These are phyloP conservation scores for Pezicula radicicola DNA, from an alignment of 2,329 filamentous ascomycete species.

Conservation along the genomic window DNA sequence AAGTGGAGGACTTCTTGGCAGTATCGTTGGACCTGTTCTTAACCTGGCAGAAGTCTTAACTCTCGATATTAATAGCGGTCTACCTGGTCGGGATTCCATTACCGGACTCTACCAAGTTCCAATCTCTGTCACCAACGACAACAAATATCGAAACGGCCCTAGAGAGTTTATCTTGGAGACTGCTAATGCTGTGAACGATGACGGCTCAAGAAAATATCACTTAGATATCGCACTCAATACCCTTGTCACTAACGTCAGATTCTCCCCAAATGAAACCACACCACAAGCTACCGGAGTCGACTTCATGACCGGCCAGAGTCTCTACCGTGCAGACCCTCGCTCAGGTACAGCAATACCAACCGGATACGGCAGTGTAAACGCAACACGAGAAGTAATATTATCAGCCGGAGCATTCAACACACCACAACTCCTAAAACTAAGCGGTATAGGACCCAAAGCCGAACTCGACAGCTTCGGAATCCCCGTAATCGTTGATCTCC, in stretches of 20 bases:
- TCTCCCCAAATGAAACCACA: conserved; percentile 22
- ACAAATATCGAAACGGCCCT: conserved; percentile 9
- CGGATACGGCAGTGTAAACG: conserved; percentile 22
- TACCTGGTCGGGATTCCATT: conserved; percentile 10
- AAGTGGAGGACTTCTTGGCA: conserved; percentile 3
- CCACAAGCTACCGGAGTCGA: conserved; percentile 37
- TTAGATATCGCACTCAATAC: conserved; percentile 14
- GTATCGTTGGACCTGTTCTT: neutral
- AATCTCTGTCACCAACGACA: conserved; percentile 7
- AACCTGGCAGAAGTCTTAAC: conserved; percentile 9
- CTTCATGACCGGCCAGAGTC: conserved; percentile 35
- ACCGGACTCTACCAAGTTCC: conserved; percentile 16
- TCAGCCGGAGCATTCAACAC: conserved; percentile 43
- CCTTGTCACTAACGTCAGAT: conserved; percentile 37
- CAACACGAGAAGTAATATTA: conserved; percentile 44
- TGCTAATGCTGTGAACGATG: conserved; percentile 11
- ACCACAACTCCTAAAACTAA: conserved; percentile 43
- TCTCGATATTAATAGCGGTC: conserved; percentile 10
- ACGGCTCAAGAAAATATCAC: conserved; percentile 16
- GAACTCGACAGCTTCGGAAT: conserved; percentile 41
- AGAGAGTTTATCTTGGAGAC: conserved; percentile 18
- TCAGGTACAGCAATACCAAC: conserved; percentile 20
- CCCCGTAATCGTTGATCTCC: conserved; percentile 50
- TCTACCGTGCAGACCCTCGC: conserved; percentile 42
- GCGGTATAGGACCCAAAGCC: conserved; percentile 37